Conservation (phyloP, 208 protist genomes). For the Acanthamoeba lenticulata region DNA sequence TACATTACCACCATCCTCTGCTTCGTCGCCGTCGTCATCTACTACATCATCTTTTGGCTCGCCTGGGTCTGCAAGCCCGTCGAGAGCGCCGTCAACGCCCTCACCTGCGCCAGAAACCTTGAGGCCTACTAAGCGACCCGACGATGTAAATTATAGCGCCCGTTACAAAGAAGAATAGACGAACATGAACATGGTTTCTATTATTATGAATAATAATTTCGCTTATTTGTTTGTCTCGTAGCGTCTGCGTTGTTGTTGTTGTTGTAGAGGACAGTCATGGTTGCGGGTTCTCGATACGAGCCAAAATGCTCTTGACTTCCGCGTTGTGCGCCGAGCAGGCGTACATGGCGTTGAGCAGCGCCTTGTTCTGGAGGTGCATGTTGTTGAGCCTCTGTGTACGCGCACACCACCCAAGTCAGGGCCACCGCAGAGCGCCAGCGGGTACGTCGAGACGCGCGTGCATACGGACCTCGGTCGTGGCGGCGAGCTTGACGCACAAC, state of each 20-base stretch:
- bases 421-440: not conserved
- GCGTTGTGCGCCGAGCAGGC: not conserved
- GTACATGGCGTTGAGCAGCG: not conserved
- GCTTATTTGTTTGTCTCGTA: no score
- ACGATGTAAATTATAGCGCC: no score
- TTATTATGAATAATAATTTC: no score
- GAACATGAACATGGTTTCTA: no score
- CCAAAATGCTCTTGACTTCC: not conserved
- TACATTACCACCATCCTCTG: not conserved
- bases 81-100: no score
- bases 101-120: no score
- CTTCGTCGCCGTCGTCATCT: not conserved
- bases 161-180: no score
- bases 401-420: not conserved
- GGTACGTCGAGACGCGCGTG: not conserved
- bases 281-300: not conserved
- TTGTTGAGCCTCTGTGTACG: not conserved
- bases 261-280: no score
- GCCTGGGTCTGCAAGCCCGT: no score
- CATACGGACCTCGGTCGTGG: not conserved
- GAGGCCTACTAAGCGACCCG: no score
- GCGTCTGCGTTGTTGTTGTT: no score
- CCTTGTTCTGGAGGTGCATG: not conserved
- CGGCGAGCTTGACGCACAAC: not conserved
- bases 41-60: conserved; percentile 17